Conservation (phyloP, 2,329 filamentous ascomycete species). For the Penicillium fuscoglaucum region DNA sequence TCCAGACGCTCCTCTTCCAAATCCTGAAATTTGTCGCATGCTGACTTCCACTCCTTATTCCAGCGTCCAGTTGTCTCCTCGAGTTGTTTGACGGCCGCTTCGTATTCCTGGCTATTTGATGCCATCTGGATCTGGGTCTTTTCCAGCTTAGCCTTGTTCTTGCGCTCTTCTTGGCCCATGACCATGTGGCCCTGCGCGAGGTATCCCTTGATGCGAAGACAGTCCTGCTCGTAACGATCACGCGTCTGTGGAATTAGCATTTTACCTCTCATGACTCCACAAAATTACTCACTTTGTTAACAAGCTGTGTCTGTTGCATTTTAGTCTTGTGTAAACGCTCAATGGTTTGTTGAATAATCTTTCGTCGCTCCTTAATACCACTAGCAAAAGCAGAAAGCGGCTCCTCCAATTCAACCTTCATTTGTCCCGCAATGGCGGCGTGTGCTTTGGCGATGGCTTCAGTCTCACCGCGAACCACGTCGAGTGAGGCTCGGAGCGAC, state of each 20-base stretch:
- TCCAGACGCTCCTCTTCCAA: slow-evolving; percentile 95
- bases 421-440: slow-evolving; percentile 83
- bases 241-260: slow-evolving; percentile 60
- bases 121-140: slow-evolving; percentile 97
- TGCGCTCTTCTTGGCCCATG: slow-evolving; percentile 98
- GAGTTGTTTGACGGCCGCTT: slow-evolving; percentile 84
- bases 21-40: slow-evolving; percentile 97
- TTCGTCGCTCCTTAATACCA: slow-evolving; percentile 92
- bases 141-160: slow-evolving; percentile 97
- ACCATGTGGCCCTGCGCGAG: slow-evolving; percentile 99
- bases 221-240: slow-evolving; percentile 96
- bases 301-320: slow-evolving; percentile 81
- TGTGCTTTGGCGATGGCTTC: slow-evolving; percentile 95
- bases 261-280: accelerated
- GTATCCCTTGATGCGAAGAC: slow-evolving; percentile 96
- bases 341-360: slow-evolving; percentile 91
- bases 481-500: slow-evolving; percentile 78
- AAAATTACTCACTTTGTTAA: slow-evolving; percentile 73
- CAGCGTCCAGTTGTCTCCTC: slow-evolving; percentile 94
- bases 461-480: slow-evolving; percentile 83
- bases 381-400: slow-evolving; percentile 88
- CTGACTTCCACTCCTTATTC: slow-evolving; percentile 98
- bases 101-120: slow-evolving; percentile 88
- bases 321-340: slow-evolving; percentile 94
- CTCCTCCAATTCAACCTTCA: slow-evolving; percentile 95